phyloP scores from a whole-genome alignment of 441 rosid genomes.

The Brassica balearica region DNA sequence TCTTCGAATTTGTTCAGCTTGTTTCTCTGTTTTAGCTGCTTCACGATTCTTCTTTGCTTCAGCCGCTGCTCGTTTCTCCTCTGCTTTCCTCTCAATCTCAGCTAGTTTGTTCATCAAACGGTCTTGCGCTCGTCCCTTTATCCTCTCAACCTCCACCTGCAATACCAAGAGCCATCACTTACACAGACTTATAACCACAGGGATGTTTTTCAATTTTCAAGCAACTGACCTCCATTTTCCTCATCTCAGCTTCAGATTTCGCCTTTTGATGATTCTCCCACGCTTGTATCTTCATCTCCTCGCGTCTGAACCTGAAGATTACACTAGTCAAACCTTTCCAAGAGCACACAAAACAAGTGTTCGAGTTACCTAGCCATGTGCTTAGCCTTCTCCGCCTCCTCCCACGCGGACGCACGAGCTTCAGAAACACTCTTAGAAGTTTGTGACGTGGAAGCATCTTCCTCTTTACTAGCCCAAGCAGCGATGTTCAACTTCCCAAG shows the following conservation, averaged over 20 bases:
- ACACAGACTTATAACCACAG: too few relatives aligned
- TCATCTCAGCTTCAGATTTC: conserved; percentile 75
- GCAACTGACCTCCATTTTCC: conserved; percentile 64
- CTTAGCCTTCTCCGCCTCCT: conserved; percentile 82
- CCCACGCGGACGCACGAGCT: conserved; percentile 78
- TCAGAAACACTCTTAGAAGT: conserved; percentile 53
- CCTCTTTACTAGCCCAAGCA: conserved; percentile 87
- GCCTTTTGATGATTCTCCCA: conserved; percentile 88
- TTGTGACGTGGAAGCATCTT: conserved; percentile 58
- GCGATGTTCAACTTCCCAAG: conserved; percentile 78
- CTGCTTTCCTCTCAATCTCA: conserved; percentile 63
- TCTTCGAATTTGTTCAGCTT: conserved; percentile 60
- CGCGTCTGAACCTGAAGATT: conserved; percentile 68
- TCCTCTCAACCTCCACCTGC: conserved; percentile 77
- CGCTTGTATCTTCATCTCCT: conserved; percentile 80
- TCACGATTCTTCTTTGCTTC: conserved; percentile 62
- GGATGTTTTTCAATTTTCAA: not conserved
- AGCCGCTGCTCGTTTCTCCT: conserved; percentile 68
- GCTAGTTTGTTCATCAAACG: conserved; percentile 70
- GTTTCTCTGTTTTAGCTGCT: conserved; percentile 65
- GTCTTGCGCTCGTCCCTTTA: conserved; percentile 67
- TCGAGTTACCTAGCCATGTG: conserved; percentile 67
- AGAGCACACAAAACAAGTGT: conserved; percentile 12
- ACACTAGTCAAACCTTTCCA: not conserved
- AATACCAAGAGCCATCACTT: too few relatives aligned